Evolutionary conservation across 2,329 filamentous ascomycete species (phyloP).

Genomic region (Thielaviopsis musarum): DNA sequence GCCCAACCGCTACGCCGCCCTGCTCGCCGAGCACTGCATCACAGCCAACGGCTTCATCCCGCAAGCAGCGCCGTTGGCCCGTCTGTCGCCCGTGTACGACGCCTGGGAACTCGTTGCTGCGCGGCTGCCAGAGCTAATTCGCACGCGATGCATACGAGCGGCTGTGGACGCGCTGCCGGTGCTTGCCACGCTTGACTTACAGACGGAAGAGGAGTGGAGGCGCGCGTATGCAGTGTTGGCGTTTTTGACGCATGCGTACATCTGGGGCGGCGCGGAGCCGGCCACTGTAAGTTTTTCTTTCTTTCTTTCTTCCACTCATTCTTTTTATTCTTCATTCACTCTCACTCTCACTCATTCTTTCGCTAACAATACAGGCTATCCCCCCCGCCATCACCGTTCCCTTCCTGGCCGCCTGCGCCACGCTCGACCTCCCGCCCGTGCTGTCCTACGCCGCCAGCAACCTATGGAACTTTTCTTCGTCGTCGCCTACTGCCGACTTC

Average conservation of each 20-base stretch:
- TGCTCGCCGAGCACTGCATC: not conserved
- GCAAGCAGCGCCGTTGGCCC: slow-evolving; percentile 57
- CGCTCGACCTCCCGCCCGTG: slow-evolving; percentile 75
- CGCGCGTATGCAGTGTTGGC: slow-evolving; percentile 78
- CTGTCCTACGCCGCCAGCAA: slow-evolving; percentile 85
- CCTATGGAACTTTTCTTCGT: slow-evolving; percentile 91
- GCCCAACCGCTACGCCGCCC: not conserved
- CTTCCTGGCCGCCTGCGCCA: slow-evolving; percentile 56
- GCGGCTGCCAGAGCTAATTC: slow-evolving; percentile 72
- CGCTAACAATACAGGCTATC: slow-evolving; percentile 32
- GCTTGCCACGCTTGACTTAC: slow-evolving; percentile 64
- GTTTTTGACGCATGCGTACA: slow-evolving; percentile 87
- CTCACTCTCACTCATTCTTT: too few relatives aligned
- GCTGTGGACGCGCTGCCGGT: slow-evolving; percentile 68
- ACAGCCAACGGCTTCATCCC: slow-evolving; percentile 73
- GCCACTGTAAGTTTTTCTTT: slow-evolving; percentile 24
- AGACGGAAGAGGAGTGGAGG: slow-evolving; percentile 78
- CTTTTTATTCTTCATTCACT: too few relatives aligned
- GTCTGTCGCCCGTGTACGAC: slow-evolving; percentile 79
- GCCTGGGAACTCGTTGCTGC: slow-evolving; percentile 77
- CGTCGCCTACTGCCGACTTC: slow-evolving; percentile 66
- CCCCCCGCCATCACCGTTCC: slow-evolving; percentile 73
- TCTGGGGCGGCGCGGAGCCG: slow-evolving; percentile 83
- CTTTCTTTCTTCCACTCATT: not conserved
- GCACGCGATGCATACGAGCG: slow-evolving; percentile 65